A percentile compares a stretch with the other conserved stretches of the same genome.
Conservation (phyloP, 257 asterid species). For the Nicotiana otophora region DNA sequence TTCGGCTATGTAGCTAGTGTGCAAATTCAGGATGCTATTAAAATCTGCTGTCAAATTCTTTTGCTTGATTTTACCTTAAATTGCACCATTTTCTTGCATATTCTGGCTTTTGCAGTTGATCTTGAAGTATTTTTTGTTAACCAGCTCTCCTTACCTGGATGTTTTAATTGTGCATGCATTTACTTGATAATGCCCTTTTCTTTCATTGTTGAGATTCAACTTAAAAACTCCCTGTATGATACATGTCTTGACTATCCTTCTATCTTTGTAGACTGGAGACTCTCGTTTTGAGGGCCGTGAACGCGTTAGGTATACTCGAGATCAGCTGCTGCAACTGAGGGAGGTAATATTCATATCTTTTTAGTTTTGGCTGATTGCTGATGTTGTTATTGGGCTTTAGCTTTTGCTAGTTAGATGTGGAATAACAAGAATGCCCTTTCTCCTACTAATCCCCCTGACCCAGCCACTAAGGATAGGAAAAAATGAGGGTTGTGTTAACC, state of each 20-base stretch:
- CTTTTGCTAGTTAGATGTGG: neutral
- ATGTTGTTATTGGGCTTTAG: neutral
- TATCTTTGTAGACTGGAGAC: constrained; percentile 58
- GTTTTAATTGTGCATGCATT: neutral
- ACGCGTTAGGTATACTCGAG: constrained; percentile 61
- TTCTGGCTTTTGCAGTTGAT: neutral
- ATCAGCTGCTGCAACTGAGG: constrained; percentile 66
- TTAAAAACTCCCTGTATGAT: neutral
- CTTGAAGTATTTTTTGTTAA: neutral
- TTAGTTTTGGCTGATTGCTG: neutral
- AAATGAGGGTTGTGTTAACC: neutral
- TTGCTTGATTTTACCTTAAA: neutral
- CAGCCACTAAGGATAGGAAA: neutral
- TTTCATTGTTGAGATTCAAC: neutral
- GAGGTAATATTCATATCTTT: constrained; percentile 48
- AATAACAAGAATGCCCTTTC: neutral
- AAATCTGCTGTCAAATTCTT: neutral
- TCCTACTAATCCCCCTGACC: too few relatives aligned
- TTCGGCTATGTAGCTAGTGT: neutral
- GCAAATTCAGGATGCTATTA: neutral
- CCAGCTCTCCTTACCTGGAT: neutral
- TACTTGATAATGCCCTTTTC: neutral
- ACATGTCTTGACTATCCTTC: neutral
- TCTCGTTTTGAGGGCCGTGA: constrained; percentile 71
- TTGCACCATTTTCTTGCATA: neutral